These are phyloP conservation scores for Termitomyces sp. DNA, from an alignment of 768 basidiomycete species.

Conservation along the genomic window DNA sequence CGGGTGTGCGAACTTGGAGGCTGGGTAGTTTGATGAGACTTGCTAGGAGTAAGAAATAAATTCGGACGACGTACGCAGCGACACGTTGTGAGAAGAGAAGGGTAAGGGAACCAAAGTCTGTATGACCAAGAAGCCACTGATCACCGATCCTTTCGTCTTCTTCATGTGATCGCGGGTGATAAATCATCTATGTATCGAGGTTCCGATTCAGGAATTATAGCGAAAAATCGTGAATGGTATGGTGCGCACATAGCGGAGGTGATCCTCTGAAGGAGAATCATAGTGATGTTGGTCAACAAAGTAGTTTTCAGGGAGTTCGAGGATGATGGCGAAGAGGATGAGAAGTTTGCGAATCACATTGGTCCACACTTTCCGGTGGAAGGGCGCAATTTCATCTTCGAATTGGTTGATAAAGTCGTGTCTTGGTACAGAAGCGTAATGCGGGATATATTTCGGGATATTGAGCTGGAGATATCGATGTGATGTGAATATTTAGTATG, in stretches of 20 bases:
- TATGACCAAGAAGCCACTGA: conserved; percentile 47
- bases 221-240: not conserved
- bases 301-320: conserved; percentile 48
- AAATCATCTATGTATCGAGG: conserved; percentile 29
- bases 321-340: conserved; percentile 36
- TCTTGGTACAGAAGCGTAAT: conserved; percentile 18
- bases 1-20: conserved; percentile 35
- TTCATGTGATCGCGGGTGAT: conserved; percentile 36
- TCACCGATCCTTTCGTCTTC: conserved; percentile 41
- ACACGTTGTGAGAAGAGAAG: conserved; percentile 34
- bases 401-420: conserved; percentile 26
- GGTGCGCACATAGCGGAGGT: conserved; percentile 29
- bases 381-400: conserved; percentile 28
- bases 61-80: conserved; percentile 3
- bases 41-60: too few relatives aligned
- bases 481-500: not conserved
- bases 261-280: conserved; percentile 30
- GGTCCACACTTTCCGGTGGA: conserved; percentile 29
- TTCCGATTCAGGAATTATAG: not conserved
- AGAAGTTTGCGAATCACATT: conserved; percentile 30
- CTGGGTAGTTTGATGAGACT: conserved; percentile 11
- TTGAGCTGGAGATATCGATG: conserved; percentile 23
- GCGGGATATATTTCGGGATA: conserved; percentile 32
- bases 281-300: conserved; percentile 40
- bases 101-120: conserved; percentile 38